A percentile compares a stretch with the other conserved stretches of the same genome.
phyloP scores from a whole-genome alignment of 2,329 filamentous ascomycete species.

The Cladosporium cucumerinum region DNA sequence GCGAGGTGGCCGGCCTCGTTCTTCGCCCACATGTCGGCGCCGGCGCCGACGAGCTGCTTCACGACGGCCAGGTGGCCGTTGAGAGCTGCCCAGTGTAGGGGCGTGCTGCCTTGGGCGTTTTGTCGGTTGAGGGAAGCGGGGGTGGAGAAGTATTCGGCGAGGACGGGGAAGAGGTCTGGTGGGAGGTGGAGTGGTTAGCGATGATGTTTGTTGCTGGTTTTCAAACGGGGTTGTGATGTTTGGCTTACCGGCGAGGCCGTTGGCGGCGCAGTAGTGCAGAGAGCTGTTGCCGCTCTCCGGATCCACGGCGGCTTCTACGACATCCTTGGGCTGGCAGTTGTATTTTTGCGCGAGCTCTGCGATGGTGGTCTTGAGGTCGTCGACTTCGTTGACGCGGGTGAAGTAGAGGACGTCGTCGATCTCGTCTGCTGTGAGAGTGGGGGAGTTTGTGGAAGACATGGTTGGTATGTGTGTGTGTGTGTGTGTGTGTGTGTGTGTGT shows the following conservation, averaged over 20 bases:
- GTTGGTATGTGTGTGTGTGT: background rate
- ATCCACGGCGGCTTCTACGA: slow-evolving; percentile 70
- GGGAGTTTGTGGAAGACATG: slow-evolving; percentile 12
- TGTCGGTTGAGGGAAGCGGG: slow-evolving; percentile 58
- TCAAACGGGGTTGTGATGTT: too few species aligned
- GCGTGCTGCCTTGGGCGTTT: slow-evolving; percentile 84
- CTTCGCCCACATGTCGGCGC: slow-evolving; percentile 71
- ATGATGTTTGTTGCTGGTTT: slow-evolving; percentile 21
- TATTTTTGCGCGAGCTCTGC: slow-evolving; percentile 61
- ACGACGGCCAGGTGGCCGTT: slow-evolving; percentile 82
- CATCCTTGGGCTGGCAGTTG: slow-evolving; percentile 55
- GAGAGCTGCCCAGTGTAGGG: slow-evolving; percentile 88
- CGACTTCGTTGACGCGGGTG: slow-evolving; percentile 71
- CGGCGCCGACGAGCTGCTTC: slow-evolving; percentile 69
- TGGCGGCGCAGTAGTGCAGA: slow-evolving; percentile 89
- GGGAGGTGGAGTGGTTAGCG: slow-evolving; percentile 17
- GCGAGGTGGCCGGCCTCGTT: slow-evolving; percentile 77
- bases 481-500: background rate
- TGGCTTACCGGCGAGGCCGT: slow-evolving; percentile 69
- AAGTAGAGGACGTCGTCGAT: slow-evolving; percentile 91
- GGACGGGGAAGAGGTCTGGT: slow-evolving; percentile 22
- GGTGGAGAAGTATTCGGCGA: slow-evolving; percentile 31
- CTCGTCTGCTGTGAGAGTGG: slow-evolving; percentile 65
- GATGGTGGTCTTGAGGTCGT: slow-evolving; percentile 62
- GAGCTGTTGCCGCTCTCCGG: slow-evolving; percentile 71